Base-by-base conservation (phyloP, 768 basidiomycete genomes). In the Nidularia pulvinata region DNA sequence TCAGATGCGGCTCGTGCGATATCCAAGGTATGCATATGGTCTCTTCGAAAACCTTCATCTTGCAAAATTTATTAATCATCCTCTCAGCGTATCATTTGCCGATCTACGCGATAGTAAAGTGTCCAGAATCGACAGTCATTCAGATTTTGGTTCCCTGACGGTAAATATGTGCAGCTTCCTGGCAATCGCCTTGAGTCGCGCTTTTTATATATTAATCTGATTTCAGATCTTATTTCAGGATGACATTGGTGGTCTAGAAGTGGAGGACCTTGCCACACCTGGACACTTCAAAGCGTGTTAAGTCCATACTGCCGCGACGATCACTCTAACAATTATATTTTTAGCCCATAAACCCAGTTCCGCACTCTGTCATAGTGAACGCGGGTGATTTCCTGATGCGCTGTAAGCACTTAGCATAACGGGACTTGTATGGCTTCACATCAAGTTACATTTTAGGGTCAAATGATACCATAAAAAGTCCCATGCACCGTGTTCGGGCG, bases 101-200 rank as follows among this genome's bases (percentile, higher is more conserved):
- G 54, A 63, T 6, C 62, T 81, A 0, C 58, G 67, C 44, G 63
- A 69, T 10, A 68, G 77, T 6, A 61, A 71, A 11, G 56, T 81
- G 4, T 66, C 72, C 1, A 65, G 82, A 9, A 78, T 83, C 36
- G 78, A 75, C 7, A 75, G 75, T 1, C 80, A 82, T 53, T 73
- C 76, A 0, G 86, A 88, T 62, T 86, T 79, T 55, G 76, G 79
- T 3, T 79, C 74, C 0, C 69, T 85, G 14, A 88, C 85, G 1
- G 71, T 69, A 25, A n/a, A 39, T 42, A 25, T 25, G 39, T 30
- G 65, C 59, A 14, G 39, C 25, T 33, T 36, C 42, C 37, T 34
- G 25, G 25, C 22, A 42, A 4, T 11, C 16, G 37, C 37, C 4
- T 11, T 42, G 37, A 42, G 25, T 4, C 25, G 25, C 25, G 25